A percentile compares a stretch with the other conserved stretches of the same genome.
Evolutionary conservation across 2,329 filamentous ascomycete species (phyloP).

Genomic region (Verticillium nubilum): DNA sequence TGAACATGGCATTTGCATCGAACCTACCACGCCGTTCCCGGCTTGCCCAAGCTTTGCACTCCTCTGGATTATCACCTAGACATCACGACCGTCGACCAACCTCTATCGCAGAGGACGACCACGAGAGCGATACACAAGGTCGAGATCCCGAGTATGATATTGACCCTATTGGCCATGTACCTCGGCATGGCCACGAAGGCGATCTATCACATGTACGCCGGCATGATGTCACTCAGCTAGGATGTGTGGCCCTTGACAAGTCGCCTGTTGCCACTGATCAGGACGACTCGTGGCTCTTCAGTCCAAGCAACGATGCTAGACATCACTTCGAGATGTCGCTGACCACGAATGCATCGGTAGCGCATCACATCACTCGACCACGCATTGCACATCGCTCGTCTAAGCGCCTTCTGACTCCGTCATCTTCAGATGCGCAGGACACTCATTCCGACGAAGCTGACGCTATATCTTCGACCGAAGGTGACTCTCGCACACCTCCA

Average conservation of each 20-base stretch:
- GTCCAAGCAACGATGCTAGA: background rate
- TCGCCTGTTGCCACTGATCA: background rate
- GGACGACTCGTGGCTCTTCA: background rate
- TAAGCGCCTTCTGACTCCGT: background rate
- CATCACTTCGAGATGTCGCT: background rate
- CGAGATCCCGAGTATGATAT: background rate
- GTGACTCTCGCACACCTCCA: background rate
- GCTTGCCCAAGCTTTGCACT: background rate
- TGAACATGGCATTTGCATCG: background rate
- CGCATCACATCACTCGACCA: background rate
- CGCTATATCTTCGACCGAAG: background rate
- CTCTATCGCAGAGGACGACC: background rate
- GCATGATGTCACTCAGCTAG: background rate
- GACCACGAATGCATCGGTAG: background rate
- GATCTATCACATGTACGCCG: background rate
- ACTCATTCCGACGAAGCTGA: background rate
- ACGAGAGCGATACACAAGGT: background rate
- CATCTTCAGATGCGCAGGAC: background rate
- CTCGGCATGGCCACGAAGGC: background rate
- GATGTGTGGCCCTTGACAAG: background rate
- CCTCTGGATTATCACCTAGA: background rate
- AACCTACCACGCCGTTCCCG: background rate
- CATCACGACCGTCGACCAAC: background rate
- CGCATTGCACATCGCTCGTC: background rate
- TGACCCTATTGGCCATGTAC: background rate